Percentiles rank a stretch among this genome's conserved stretches.
Conservation (phyloP, 2,329 filamentous ascomycete genomes). For the Sporothrix luriei region DNA sequence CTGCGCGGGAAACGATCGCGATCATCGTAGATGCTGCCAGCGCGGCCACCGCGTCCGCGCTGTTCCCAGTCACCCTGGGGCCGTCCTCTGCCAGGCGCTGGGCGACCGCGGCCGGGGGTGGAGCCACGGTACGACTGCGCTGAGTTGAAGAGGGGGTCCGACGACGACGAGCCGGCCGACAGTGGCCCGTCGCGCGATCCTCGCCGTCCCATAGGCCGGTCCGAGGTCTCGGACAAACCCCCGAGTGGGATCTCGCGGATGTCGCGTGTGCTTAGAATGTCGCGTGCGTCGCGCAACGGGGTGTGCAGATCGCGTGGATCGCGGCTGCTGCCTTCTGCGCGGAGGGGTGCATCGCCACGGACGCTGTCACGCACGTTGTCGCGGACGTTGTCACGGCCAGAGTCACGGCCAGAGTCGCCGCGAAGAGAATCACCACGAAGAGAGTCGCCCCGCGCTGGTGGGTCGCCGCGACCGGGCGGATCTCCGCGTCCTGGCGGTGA, state of each 20-base stretch:
- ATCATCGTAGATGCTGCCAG: constrained; percentile 58
- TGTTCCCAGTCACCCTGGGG: constrained; percentile 52
- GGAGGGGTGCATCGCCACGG: not conserved
- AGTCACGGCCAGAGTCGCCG: constrained; percentile 34
- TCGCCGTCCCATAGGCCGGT: constrained; percentile 59
- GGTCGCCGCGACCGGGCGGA: constrained; percentile 23
- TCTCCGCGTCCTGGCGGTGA: constrained; percentile 56
- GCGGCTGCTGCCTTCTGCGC: constrained; percentile 57
- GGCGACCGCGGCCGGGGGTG: constrained; percentile 36
- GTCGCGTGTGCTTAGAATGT: constrained; percentile 30
- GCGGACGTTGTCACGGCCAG: too few relatives aligned
- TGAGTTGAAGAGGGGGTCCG: constrained; percentile 64
- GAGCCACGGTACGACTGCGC: constrained; percentile 54
- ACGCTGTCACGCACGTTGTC: not conserved
- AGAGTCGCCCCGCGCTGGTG: constrained; percentile 2
- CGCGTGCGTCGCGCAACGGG: constrained; percentile 52
- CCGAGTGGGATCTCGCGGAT: constrained; percentile 62
- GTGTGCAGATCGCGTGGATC: constrained; percentile 57
- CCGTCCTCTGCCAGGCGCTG: constrained; percentile 59
- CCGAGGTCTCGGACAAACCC: constrained; percentile 60
- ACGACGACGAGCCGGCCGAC: constrained; percentile 70
- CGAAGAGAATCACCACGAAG: constrained; percentile 37
- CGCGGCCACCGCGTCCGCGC: constrained; percentile 53
- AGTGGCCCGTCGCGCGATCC: constrained; percentile 73
- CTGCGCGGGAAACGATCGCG: constrained; percentile 65